Evolutionary conservation across 2,329 filamentous ascomycete species (phyloP), one percentile per base, ranked within the genome.

Genomic region (Penicillium sp.): DNA sequence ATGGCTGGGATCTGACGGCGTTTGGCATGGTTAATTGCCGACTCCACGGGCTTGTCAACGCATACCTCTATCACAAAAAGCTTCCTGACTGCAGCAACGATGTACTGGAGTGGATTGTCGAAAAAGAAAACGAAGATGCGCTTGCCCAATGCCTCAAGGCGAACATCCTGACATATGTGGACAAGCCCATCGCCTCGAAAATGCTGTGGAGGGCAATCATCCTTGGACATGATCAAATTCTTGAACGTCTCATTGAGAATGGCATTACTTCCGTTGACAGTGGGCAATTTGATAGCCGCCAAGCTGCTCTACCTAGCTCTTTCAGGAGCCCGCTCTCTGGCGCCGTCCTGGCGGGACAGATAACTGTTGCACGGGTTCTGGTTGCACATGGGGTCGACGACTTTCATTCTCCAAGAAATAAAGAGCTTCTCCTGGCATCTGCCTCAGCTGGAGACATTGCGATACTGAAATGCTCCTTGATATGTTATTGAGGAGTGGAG

Each of bases 1-100:
- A 45, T 26, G 42, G 42, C 42, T 45, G 42, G 42, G 42, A 45
- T 45, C 8, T 26, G 42, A 45, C 42, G 42, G 42, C 42, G 10
- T 26, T 45, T 26, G 42, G 42, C 22, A 12, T 45, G 24, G 22
- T n/a, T 5, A 45, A 45, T 26, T 22, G 42, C 17, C 42, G 10
- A 26, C 37, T 37, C 35, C 42, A 45, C 15, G 24, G 4, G 19
- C 10, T 45, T 2, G 22, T 45, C 9, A 45, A 24, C 42, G 13
- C 42, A 24, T 45, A 45, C 13, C 9, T 45, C 19, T 45, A 45
- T 19, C 42, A 26, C 22, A 12, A 12, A 24, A 13, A 12, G 3
- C 42, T 45, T 45, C 42, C 42, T 26, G 9, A 5, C 8, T 26
- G 19, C 19, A 45, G 19, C 12, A 5, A 45, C 6, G 42, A 5